Base-by-base conservation (phyloP, 179 eudicot genomes). In the Beta corolliflora region DNA sequence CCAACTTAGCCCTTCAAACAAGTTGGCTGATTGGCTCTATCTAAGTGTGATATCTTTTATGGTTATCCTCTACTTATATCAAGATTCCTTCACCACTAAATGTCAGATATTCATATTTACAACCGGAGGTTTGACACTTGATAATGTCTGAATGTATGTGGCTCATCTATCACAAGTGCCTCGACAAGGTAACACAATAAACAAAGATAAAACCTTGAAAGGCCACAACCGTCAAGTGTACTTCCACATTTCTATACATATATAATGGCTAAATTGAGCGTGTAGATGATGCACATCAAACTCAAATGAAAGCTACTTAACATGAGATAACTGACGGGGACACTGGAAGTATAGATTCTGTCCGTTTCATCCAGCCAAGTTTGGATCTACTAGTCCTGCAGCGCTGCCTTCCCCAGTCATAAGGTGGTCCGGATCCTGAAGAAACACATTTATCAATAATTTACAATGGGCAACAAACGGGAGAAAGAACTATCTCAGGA, bases 341-440 rank as follows among this genome's bases (percentile, higher is more conserved):
- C 31, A 29, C 29, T 52, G 54, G 16, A 64, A 73, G 63, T 71
- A 41, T 58, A 53, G 68, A 69, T 15, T 66, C 25, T 7, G 45
- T 21, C 69, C 9, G 41, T 12, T 23, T 82, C 77, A 87, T 61
- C 80, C 71, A 12, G 90, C 81, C 82, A 90, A 45, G 53, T 89
- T 91, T 41, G 97, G 91, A 73, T 92, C 93, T 78, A 86, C 88
- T 59, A 93, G 77, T 85, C 97, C 98, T 0, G 92, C 80, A 67
- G 85, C 90, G 84, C 61, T 94, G 83, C 96, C 99, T 83, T 92
- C 99, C 73, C 91, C 97, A 15, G 92, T 88, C 75, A 93, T 52
- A 77, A 87, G 84, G 75, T 89, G 91, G 84, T 91, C 94, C 0
- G 97, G 97, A 85, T 92, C 99, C 99, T 95, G 92, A 69, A 78